Evolutionary conservation across 208 protist species (phyloP).

Genomic region (Trichomonas gallinae): DNA sequence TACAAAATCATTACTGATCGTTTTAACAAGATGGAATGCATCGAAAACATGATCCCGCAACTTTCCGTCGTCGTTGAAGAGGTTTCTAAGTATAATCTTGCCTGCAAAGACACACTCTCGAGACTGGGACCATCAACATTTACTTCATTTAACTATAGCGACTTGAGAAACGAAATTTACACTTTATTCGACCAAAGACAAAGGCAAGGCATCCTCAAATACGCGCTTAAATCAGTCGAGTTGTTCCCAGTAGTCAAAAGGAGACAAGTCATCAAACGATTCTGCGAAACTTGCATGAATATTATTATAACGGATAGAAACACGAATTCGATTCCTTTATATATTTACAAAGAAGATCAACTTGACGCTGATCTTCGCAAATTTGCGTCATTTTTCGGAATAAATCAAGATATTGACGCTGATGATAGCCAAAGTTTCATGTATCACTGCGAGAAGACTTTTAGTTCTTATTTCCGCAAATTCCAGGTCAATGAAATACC

Average conservation of each 20-base stretch:
- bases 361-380: not conserved
- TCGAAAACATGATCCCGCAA: not conserved
- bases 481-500: not conserved
- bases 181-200: not conserved
- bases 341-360: not conserved
- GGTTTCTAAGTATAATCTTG: not conserved
- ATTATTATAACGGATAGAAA: not conserved
- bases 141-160: not conserved
- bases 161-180: not conserved
- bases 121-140: not conserved
- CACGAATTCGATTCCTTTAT: not conserved
- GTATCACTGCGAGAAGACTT: not conserved
- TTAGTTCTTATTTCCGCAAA: not conserved
- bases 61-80: not conserved
- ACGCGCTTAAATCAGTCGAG: not conserved
- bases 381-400: not conserved
- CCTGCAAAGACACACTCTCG: not conserved
- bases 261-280: not conserved
- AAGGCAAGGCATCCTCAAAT: not conserved
- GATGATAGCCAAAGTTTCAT: not conserved
- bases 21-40: not conserved
- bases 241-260: not conserved
- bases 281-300: not conserved
- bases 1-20: not conserved
- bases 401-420: not conserved